Evolutionary conservation across 805 yeast species (phyloP), one percentile per base, ranked within the genome.

Genomic region (Hanseniaspora taiwanica): DNA sequence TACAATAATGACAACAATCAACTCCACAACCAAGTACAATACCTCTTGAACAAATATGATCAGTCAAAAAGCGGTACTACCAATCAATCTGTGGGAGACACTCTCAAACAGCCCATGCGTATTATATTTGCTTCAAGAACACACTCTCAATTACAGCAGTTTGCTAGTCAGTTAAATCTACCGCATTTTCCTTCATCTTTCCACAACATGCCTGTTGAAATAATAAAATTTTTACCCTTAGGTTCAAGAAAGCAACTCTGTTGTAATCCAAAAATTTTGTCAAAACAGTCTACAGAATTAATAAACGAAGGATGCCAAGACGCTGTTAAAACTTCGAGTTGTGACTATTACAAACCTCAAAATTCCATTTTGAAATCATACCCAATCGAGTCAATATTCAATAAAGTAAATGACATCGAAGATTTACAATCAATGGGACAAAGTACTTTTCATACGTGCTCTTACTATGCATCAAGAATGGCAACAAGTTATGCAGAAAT

Each of bases 221-320:
- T 74, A 37, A 63, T 72, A 4, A 82, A 84, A 51, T 81, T 72
- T 48, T 50, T 81, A 5, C 79, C 96, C 0, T 50, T 87, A 21
- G 94, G 84, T 0, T 84, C 96, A 0, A 70, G 96, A 41, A 81
- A 78, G 54, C 96, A 86, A 49, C 63, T 85, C 1, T 87, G 97
- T 52, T 74, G 87, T 10, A 72, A 87, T 52, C 74, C 76, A 1
- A 65, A 67, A 13, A 80, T 87, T 0, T 57, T 67, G 4, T 60
- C 64, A 20, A 56, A 73, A 31, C 58, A 63, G 6, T 73, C 72
- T 37, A 58, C 63, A 2, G 66, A 71, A 8, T 65, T 71, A 14
- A 74, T 87, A 43, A 87, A 84, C 50, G 96, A 87, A 44, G 81
- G 79, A 2, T 86, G 96, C 55, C 53, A 72, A 7, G 94, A 85